Evolutionary conservation across 805 yeast genomes (phyloP), one percentile per base, ranked within the genome.

Genomic region (Teunomyces atbi): DNA sequence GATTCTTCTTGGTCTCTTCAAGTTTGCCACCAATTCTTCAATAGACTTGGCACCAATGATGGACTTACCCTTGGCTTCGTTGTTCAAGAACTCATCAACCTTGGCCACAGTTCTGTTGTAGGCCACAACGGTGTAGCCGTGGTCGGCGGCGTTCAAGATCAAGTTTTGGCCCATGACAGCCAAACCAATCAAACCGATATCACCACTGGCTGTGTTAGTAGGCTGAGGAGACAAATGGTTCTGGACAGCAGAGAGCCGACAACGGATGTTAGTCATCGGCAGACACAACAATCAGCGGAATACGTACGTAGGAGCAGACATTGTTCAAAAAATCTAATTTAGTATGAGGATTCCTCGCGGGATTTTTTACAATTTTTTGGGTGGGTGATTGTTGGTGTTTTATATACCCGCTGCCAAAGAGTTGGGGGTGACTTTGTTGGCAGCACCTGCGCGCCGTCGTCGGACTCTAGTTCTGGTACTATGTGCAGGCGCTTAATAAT

Each of bases 141-240:
- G 96, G 81, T 92, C 99, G 60, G 99, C 99, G 65, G 95, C 96
- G 75, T 92, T 92, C 59, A 92, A 81, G 70, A 92, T 89, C 81
- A 92, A 79, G 83, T 92, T 92, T 81, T 88, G 96, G 75, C 99
- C 99, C 99, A 92, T 92, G 60, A 92, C 99, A 86, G 99, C 99
- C 82, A 92, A 82, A 71, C 99, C 99, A 67, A 94, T 91, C 71
- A 92, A 88, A 74, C 97, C 99, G 73, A 92, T 84, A 84, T 92
- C 99, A 80, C 92, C 94, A 69, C 88, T 83, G 60, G 56, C 29
- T 18, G 44, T 51, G 65, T 60, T 64, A 36, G 39, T 36, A 65
- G 66, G 60, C 51, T 33, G 43, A 7, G 48, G 16, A 6, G 29
- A 10, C 26, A 54, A 46, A 41, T 54, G 58, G 46, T 47, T 47